phyloP scores from a whole-genome alignment of 768 basidiomycete species.

The Cystofilobasidium capitatum region DNA sequence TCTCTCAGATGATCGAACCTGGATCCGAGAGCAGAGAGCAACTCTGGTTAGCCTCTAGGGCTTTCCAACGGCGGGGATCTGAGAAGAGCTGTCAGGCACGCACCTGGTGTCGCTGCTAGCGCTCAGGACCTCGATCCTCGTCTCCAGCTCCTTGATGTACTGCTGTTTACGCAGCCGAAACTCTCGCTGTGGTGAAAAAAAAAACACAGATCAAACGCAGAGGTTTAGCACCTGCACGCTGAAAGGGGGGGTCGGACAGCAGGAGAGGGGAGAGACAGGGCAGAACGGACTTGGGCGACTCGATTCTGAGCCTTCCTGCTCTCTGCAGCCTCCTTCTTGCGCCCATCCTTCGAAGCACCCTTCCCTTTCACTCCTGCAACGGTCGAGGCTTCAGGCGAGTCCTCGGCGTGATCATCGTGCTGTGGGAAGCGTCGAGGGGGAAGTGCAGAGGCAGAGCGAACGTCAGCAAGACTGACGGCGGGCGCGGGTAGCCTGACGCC shows the following conservation, averaged over 20 bases:
- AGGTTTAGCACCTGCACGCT: not conserved
- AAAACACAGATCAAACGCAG: not conserved
- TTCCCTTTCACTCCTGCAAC: not conserved
- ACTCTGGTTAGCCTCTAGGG: not conserved
- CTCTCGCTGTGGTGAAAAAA: not conserved
- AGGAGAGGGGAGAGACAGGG: not conserved
- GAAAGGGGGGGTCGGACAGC: too few species aligned
- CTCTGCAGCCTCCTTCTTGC: slow-evolving; percentile 11
- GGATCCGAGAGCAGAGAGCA: not conserved
- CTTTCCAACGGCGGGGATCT: not conserved
- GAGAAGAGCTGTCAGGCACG: not conserved
- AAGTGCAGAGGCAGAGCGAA: not conserved
- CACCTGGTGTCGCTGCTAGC: slow-evolving; percentile 17
- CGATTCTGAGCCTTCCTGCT: slow-evolving; percentile 16
- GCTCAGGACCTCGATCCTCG: slow-evolving; percentile 16
- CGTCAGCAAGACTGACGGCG: too few species aligned
- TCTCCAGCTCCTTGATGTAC: slow-evolving; percentile 25
- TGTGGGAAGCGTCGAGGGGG: not conserved
- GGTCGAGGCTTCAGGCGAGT: not conserved
- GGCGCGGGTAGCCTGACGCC: not conserved
- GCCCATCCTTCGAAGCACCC: slow-evolving; percentile 2
- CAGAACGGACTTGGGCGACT: not conserved
- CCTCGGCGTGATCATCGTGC: not conserved
- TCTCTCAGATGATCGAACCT: slow-evolving; percentile 18
- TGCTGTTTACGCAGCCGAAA: slow-evolving; percentile 23